Base-by-base conservation (phyloP, 2,329 filamentous ascomycete genomes). In the Fusarium devonianum region DNA sequence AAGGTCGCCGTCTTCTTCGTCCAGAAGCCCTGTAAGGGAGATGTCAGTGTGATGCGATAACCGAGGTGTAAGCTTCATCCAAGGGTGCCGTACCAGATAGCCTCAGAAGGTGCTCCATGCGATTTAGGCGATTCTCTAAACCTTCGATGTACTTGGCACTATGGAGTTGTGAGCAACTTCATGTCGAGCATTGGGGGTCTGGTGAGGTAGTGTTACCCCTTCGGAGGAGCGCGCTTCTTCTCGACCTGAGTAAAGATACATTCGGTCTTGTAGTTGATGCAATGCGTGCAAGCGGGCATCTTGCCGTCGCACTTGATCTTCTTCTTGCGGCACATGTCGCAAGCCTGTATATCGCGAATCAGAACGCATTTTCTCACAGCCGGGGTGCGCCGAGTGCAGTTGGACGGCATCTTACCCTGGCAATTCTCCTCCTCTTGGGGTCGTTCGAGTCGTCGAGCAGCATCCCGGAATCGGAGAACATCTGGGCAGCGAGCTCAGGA, bases 261-360 rank as follows among this genome's bases (percentile, higher is more conserved):
- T 65, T 96, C 92, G 5, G 92, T 97, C 80, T 97, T 97, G 79
- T 97, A 97, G 72, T 97, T 97, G 71, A 89, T 88, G 72, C 93
- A 99, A 74, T 97, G 94, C 7, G 90, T 92, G 74, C 94, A 99
- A 53, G 92, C 86, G 26, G 94, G 93, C 74, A 96, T 85, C 75
- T 95, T 96, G 62, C 94, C 93, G 69, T 97, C 94, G 73, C 93
- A 97, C 76, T 97, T 97, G 75, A 97, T 94, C 80, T 93, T 96
- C 75, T 90, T 92, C 76, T 96, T 96, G 65, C 92, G 83, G 71
- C 93, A 97, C 92, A 96, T 95, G 66, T 96, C 92, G 75, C 92
- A 96, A 40, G 92, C 92, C 89, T 92, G 53, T 40, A 11, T 16
- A 40, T 34, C 10, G n/a, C 16, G 10, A 35, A 50, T 64, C 51